Evolutionary conservation across 331 rosid species (phyloP), one percentile per base, ranked within the genome.

Genomic region (Cucumis variabilis): DNA sequence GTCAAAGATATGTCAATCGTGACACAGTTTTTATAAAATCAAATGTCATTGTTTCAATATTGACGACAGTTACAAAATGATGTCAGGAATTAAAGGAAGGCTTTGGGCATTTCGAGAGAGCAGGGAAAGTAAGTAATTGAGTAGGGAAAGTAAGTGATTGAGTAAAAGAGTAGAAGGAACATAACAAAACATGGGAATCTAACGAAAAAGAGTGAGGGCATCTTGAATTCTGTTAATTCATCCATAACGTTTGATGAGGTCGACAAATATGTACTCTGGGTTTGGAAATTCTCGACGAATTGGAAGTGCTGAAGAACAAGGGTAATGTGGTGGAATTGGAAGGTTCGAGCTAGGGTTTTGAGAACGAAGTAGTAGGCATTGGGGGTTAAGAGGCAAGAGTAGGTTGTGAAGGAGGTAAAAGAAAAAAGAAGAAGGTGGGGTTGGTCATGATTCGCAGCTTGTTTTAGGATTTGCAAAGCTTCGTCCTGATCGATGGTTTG

Each of bases 171-270:
- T 93, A 88, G 97, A 92, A 89, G 96, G 98, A 20, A 89, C 91
- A 88, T 98, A 93, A 89, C 98, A 94, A 85, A 94, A 93, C 90
- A 89, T 90, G 65, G 96, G 98, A 27, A 94, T 93, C 53, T 94
- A 87, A 66, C 24, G 87, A 77, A 94, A 97, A 81, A 97, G 48
- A 82, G 92, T 90, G 88, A 96, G 65, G 71, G 95, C 96, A 41
- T 95, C 98, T 48, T 87, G 92, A 73, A 93, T 62, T 63, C 85
- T 90, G 30, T 88, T 90, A 19, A 75, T 46, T 68, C 21, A 33
- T 73, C 91, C 92, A 58, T 93, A 95, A 75, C 83, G 74, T 20
- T 87, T 80, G 51, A 95, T 90, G 41, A 94, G 93, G 86, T 92
- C 83, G 66, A 85, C 20, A 20, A 94, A 88, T 25, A 97, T 71